Evolutionary conservation across 208 protist species (phyloP).

Genomic region (Naegleria lovaniensis): DNA sequence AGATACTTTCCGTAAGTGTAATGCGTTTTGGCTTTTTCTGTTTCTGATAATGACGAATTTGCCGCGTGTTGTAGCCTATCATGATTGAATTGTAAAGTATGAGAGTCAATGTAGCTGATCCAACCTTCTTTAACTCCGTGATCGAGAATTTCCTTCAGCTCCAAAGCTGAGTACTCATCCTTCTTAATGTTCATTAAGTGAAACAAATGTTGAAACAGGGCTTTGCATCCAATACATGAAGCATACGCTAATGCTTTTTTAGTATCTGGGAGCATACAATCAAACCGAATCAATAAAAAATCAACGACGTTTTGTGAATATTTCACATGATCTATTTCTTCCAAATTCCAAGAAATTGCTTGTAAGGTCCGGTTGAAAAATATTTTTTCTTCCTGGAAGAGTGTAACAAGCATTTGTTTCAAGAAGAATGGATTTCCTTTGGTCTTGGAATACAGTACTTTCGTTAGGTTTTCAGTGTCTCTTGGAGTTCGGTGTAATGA

Average conservation of each 20-base stretch:
- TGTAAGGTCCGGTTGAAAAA: neutral
- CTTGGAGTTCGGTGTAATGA: neutral
- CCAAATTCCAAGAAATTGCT: neutral
- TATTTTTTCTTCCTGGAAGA: neutral
- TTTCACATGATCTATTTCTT: neutral
- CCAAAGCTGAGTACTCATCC: neutral
- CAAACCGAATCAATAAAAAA: neutral
- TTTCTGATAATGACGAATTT: neutral
- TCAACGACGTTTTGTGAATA: neutral
- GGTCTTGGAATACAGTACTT: neutral
- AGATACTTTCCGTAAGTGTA: neutral
- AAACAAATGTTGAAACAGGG: neutral
- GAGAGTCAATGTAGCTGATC: neutral
- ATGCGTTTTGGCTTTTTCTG: neutral
- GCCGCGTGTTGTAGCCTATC: neutral
- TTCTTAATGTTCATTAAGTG: neutral
- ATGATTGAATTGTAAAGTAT: neutral
- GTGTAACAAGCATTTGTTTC: neutral
- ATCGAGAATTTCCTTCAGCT: neutral
- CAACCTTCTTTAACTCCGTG: neutral
- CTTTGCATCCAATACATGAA: neutral
- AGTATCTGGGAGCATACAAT: neutral
- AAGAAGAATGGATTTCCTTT: slow-evolving; percentile 10
- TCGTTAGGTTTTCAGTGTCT: neutral
- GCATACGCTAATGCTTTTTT: neutral